These are phyloP conservation scores for Arthrobotrys conoides DNA, from an alignment of 2,329 filamentous ascomycete genomes.

Conservation along the genomic window DNA sequence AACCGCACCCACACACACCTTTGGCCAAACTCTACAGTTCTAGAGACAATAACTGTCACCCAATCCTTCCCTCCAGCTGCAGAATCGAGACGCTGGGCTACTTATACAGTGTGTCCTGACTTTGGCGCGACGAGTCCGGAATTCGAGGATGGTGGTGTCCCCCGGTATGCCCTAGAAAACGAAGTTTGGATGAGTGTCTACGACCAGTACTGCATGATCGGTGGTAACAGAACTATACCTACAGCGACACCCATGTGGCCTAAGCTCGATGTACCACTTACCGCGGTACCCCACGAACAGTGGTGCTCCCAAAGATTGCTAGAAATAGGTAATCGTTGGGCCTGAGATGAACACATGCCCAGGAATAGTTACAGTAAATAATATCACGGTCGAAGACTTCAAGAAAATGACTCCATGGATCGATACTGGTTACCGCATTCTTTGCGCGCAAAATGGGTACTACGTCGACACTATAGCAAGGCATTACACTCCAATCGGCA, in stretches of 20 bases:
- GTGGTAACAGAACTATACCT: constrained; percentile 20
- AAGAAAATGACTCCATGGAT: constrained; percentile 35
- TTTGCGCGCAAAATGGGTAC: constrained; percentile 30
- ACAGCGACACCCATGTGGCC: constrained; percentile 27
- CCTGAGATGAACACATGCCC: constrained; percentile 28
- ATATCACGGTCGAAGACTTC: constrained; percentile 23
- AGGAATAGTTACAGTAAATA: constrained; percentile 18
- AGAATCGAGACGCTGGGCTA: constrained; percentile 5
- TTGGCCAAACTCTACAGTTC: constrained; percentile 32
- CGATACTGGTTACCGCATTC: constrained; percentile 26
- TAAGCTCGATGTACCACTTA: constrained; percentile 14
- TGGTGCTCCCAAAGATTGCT: constrained; percentile 31
- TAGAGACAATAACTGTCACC: background rate
- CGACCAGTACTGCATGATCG: constrained; percentile 20
- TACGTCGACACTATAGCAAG: constrained; percentile 21
- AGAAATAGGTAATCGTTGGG: constrained; percentile 23
- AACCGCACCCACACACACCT: constrained; percentile 17
- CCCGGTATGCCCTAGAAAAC: constrained; percentile 29
- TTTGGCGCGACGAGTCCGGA: constrained; percentile 21
- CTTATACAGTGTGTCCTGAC: constrained; percentile 30
- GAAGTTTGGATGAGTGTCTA: constrained; percentile 32
- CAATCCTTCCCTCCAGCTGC: constrained; percentile 18
- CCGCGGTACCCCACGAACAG: constrained; percentile 21
- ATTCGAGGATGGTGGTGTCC: constrained; percentile 14
- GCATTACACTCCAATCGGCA: constrained; percentile 7